Conservation (phyloP, 805 yeast species). For the Lachancea cidri region DNA sequence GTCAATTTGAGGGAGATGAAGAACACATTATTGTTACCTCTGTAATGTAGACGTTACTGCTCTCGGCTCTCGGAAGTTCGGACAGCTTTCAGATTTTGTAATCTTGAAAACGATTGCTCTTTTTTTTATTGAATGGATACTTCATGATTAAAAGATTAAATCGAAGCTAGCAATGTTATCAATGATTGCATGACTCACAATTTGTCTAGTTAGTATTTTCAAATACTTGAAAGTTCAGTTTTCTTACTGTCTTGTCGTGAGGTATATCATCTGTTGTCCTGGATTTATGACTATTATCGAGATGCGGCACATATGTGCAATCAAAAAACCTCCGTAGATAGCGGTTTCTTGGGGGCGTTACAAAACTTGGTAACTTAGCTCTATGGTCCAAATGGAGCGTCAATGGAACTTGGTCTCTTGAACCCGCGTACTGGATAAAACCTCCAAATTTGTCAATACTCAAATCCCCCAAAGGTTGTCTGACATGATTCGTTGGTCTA, state of each 20-base stretch:
- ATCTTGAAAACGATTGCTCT: too few species aligned
- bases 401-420: slow-evolving; percentile 10
- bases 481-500: neutral
- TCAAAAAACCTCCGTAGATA: slow-evolving; percentile 14
- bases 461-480: slow-evolving; percentile 17
- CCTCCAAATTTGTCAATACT: slow-evolving; percentile 17
- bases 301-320: neutral
- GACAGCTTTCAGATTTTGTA: too few species aligned
- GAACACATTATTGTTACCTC: too few species aligned
- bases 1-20: too few species aligned
- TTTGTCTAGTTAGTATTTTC: slow-evolving; percentile 9
- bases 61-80: too few species aligned
- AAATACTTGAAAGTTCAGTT: slow-evolving; percentile 16
- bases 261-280: slow-evolving; percentile 22
- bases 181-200: neutral
- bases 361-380: slow-evolving; percentile 16
- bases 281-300: slow-evolving; percentile 6
- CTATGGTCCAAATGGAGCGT: slow-evolving; percentile 13
- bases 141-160: too few species aligned
- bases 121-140: too few species aligned
- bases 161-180: neutral
- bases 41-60: too few species aligned
- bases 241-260: slow-evolving; percentile 18
- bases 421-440: slow-evolving; percentile 14
- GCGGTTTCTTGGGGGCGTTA: slow-evolving; percentile 22